These are phyloP conservation scores for Trichoderma semiorbis DNA, from an alignment of 2,329 filamentous ascomycete species.

Conservation along the genomic window DNA sequence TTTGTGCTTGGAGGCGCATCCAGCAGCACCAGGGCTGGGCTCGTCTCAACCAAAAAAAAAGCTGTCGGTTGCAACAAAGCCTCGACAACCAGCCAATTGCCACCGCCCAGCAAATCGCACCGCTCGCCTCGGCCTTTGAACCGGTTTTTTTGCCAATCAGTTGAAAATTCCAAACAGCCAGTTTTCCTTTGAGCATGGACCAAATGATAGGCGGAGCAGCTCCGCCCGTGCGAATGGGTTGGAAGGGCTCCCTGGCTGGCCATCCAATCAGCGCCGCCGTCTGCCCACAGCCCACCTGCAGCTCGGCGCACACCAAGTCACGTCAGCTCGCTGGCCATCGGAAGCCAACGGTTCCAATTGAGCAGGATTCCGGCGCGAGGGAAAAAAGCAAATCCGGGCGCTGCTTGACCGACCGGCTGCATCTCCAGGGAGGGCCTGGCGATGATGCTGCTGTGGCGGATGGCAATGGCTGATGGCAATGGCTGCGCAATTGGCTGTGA, in stretches of 20 bases:
- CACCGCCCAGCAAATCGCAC: not conserved
- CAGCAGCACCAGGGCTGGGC: not conserved
- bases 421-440: not conserved
- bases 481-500: not conserved
- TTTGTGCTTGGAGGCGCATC: not conserved
- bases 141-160: constrained; percentile 4
- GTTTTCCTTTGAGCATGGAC: not conserved
- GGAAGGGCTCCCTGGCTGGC: not conserved
- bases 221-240: constrained; percentile 5
- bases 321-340: constrained; percentile 14
- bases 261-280: constrained; percentile 10
- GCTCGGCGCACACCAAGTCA: constrained; percentile 11
- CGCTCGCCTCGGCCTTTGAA: not conserved
- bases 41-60: not conserved
- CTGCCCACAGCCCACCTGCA: constrained; percentile 13
- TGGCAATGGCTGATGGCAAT: not conserved
- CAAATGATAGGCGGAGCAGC: constrained; percentile 17
- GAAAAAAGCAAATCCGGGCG: not conserved
- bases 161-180: constrained; percentile 10
- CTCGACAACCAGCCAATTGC: constrained; percentile 1
- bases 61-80: not conserved
- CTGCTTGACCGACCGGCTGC: not conserved
- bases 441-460: not conserved
- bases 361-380: not conserved
- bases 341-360: constrained; percentile 6